Conservation (phyloP, 2,329 filamentous ascomycete genomes). For the Nemania diffusa region DNA sequence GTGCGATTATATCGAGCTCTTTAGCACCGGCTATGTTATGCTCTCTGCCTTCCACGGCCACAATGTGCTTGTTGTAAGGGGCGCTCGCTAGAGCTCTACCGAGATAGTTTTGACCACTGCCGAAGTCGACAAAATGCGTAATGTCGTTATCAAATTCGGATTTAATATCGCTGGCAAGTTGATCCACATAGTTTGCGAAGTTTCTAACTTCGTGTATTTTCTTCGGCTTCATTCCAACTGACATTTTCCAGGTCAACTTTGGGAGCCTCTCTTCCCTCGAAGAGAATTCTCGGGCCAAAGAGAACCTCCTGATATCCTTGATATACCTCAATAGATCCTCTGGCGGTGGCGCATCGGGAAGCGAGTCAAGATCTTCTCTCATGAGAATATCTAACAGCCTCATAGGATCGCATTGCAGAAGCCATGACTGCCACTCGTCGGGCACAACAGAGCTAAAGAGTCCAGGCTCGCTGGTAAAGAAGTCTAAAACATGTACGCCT, state of each 20-base stretch:
- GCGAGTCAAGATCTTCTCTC: constrained; percentile 73
- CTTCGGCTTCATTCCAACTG: constrained; percentile 94
- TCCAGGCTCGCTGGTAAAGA: constrained; percentile 86
- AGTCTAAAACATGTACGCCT: constrained; percentile 96
- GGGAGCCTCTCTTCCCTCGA: constrained; percentile 58
- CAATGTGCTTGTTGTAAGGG: constrained; percentile 86
- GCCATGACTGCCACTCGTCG: constrained; percentile 82
- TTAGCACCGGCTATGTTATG: constrained; percentile 88
- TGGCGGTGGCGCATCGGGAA: constrained; percentile 54
- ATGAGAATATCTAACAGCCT: constrained; percentile 83
- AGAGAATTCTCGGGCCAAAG: constrained; percentile 71
- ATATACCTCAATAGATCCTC: constrained; percentile 77
- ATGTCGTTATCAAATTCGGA: constrained; percentile 67
- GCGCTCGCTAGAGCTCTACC: constrained; percentile 85
- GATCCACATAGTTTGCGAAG: constrained; percentile 85
- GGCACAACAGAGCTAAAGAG: constrained; percentile 83
- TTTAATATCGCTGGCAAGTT: constrained; percentile 67
- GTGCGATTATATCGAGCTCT: constrained; percentile 84
- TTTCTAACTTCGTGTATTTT: constrained; percentile 94
- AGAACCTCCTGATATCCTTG: constrained; percentile 73
- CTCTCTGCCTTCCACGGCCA: constrained; percentile 89
- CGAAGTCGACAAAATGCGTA: constrained; percentile 93
- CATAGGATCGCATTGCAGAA: constrained; percentile 76
- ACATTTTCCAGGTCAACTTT: constrained; percentile 74
- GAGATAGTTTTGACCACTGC: constrained; percentile 95